Conservation (phyloP, 352 stramenopile genomes). For the Globisporangium middletonii region DNA sequence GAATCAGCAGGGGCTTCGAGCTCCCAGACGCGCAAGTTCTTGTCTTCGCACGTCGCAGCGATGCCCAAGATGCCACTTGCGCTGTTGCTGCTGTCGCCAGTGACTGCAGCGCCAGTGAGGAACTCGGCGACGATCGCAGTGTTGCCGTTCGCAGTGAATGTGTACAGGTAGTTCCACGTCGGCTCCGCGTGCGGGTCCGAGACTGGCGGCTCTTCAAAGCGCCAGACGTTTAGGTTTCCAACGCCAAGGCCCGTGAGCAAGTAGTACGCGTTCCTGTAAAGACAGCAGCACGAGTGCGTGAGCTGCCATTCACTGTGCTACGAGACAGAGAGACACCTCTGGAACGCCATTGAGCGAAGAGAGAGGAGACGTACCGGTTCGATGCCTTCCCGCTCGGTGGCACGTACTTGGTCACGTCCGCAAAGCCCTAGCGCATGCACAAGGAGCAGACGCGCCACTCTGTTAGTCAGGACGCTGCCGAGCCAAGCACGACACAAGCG, state of each 20-base stretch:
- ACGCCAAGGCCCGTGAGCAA: conserved; percentile 68
- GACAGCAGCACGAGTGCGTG: neutral
- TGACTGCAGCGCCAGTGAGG: conserved; percentile 22
- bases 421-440: conserved; percentile 51
- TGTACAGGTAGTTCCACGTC: conserved; percentile 51
- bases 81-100: no score
- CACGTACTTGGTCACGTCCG: conserved; percentile 53
- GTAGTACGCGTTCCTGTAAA: conserved; percentile 54
- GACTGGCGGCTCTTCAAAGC: conserved; percentile 41
- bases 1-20: conserved; percentile 27
- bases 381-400: conserved; percentile 2
- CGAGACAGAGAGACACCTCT: neutral
- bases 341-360: neutral
- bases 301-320: no score
- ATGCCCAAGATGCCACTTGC: conserved; percentile 23
- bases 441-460: conserved; percentile 4
- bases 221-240: conserved; percentile 66
- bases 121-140: conserved; percentile 52
- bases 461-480: neutral
- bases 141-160: conserved; percentile 45
- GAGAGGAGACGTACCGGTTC: conserved; percentile 10
- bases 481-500: neutral
- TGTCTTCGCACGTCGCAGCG: conserved; percentile 44
- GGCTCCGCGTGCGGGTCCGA: conserved; percentile 16
- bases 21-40: conserved; percentile 65